Evolutionary conservation across 176 grass and related monocot genomes (phyloP).

Genomic region (Eleusine coracana): DNA sequence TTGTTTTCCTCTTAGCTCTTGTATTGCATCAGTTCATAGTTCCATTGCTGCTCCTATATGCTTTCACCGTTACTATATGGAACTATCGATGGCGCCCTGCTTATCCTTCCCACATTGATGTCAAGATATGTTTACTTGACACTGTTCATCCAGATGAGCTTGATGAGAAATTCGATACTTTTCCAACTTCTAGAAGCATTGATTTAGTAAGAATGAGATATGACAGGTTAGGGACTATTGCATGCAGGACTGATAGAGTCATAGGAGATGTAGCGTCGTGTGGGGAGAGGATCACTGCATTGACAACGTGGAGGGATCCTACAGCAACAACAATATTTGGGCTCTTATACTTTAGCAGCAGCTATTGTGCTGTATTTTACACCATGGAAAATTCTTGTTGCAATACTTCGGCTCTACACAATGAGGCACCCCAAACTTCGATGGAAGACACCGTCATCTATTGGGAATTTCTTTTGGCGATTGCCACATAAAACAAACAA

Average conservation of each 20-base stretch:
- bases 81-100: not conserved
- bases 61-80: not conserved
- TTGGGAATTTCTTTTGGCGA: not conserved
- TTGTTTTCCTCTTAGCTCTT: not conserved
- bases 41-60: not conserved
- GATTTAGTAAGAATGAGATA: not conserved
- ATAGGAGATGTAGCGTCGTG: not conserved
- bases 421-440: constrained; percentile 23
- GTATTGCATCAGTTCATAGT: not conserved
- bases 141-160: not conserved
- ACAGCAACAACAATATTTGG: constrained; percentile 4
- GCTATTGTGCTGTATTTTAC: not conserved
- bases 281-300: not conserved
- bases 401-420: not conserved
- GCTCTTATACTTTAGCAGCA: not conserved
- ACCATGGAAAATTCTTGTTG: constrained; percentile 6
- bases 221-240: not conserved
- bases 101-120: not conserved
- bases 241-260: not conserved
- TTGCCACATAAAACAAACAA: not conserved
- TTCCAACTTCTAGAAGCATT: not conserved
- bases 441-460: not conserved
- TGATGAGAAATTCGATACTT: not conserved
- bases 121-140: not conserved
- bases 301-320: constrained; percentile 18